Base-by-base conservation (phyloP, 352 stramenopile species). In the Globisporangium heterothallicum region DNA sequence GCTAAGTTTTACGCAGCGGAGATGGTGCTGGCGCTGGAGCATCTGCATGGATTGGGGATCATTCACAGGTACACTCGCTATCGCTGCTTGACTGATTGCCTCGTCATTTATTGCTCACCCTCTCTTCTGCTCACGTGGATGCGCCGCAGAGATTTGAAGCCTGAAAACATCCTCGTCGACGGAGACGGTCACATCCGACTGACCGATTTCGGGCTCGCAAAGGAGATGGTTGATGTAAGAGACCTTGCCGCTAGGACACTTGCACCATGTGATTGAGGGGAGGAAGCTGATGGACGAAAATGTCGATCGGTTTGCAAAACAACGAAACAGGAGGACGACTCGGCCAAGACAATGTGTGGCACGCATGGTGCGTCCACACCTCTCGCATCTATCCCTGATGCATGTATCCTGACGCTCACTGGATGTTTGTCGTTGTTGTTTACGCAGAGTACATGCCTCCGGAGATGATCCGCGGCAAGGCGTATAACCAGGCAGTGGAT, bases 401-500 rank as follows among this genome's bases (percentile, higher is more conserved):
- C n/a, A n/a, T 46, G 47, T 6, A 0, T 46, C 49, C 29, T 42
- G 27, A 55, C 45, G 8, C 42, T 29, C 51, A 21, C 2, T 42
- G 21, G 3, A 16, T 52, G 48, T 38, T 56, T 14, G 18, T 42
- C 26, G 29, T 47, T 10, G 32, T 18, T 38, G 6, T 26, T 42
- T 40, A 41, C 48, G 25, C 32, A 91, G 79, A 94, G 56, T 94
- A 94, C 53, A 94, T 94, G 80, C 75, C 83, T 13, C 83, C 83
- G 6, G 80, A 94, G 59, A 92, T 92, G 81, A 89, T 94, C 53
- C 78, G 79, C 42, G 72, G 78, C 42, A 88, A 88, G 49, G 70
- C 79, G 14, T 92, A 92, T 66, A 89, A 87, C 53, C 72, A 90
- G 30, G 78, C 80, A n/a, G 81, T 89, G n/a, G 83, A 94, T 49